Conservation (phyloP, 129 eudicot species). For the Lactuca sativa region DNA sequence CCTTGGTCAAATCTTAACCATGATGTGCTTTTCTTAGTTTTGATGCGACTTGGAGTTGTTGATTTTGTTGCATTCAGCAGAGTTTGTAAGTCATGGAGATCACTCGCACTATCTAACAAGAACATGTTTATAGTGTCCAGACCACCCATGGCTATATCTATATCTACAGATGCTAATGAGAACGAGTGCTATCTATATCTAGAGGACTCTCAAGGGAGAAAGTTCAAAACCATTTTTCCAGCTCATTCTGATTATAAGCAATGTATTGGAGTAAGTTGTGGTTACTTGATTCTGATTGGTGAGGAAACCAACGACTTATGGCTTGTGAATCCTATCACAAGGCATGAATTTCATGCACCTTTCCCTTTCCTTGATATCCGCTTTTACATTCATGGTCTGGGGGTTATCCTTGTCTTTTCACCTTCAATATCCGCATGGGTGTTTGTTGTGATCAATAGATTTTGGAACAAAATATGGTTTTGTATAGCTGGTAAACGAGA, state of each 20-base stretch:
- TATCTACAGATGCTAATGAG: neutral
- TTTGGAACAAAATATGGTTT: neutral
- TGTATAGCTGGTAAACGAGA: neutral
- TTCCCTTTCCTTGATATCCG: neutral
- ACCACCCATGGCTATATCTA: neutral
- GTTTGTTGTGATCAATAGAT: neutral
- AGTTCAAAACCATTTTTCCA: neutral
- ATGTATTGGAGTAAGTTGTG: neutral
- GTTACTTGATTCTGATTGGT: neutral
- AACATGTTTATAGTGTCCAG: neutral
- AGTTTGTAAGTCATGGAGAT: neutral
- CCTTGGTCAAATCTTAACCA: neutral
- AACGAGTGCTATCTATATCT: neutral
- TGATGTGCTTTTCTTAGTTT: neutral
- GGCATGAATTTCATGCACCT: neutral
- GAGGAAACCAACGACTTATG: neutral
- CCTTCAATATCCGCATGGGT: neutral
- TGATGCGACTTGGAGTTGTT: neutral
- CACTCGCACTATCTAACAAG: neutral
- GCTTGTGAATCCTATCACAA: neutral
- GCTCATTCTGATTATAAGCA: neutral
- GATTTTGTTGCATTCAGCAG: neutral
- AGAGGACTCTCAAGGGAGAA: neutral
- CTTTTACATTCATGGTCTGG: neutral
- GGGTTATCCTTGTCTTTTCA: neutral